Percentiles rank a stretch among this genome's conserved stretches.
Evolutionary conservation across 129 eudicot genomes (phyloP).

Genomic region (Helianthus annuus): HanXRQr2.0-SUNRISE NC_035445.2:93400417-93400916

Average conservation of each 20-base stretch:
- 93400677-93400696: conserved; percentile 50
- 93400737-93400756: conserved; percentile 60
- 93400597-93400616: conserved; percentile 64
- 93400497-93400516: neutral
- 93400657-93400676: conserved; percentile 75
- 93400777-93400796: conserved; percentile 52
- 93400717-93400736: conserved; percentile 70
- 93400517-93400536: too few relatives aligned
- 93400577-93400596: conserved; percentile 70
- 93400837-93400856: conserved; percentile 63
- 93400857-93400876: conserved; percentile 63
- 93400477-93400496: too few relatives aligned
- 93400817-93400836: conserved; percentile 80
- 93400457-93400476: too few relatives aligned
- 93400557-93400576: conserved; percentile 53
- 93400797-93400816: conserved; percentile 84
- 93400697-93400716: conserved; percentile 66
- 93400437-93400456: too few relatives aligned
- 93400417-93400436: too few relatives aligned
- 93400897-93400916: neutral
- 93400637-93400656: conserved; percentile 52
- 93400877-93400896: neutral
- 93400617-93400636: conserved; percentile 58
- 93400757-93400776: conserved; percentile 49
- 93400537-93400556: neutral